phyloP scores from a whole-genome alignment of 192 early-diverging fungal species.

The Coemansia aciculifera region DNA sequence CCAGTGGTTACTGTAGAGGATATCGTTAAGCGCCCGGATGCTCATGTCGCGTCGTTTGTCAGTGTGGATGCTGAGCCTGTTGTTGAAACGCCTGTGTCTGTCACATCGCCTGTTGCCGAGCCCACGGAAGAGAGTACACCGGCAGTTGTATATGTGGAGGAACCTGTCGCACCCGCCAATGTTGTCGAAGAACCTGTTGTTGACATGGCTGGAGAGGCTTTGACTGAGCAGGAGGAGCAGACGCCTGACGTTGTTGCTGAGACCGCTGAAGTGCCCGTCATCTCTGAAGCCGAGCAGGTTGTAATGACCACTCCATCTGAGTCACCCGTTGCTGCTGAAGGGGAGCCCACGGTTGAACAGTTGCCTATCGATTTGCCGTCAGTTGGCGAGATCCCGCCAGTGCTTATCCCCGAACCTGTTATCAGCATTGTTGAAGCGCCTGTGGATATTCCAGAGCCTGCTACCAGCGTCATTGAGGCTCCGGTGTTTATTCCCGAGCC shows the following conservation, averaged over 20 bases:
- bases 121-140: not conserved
- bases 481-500: not conserved
- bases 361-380: not conserved
- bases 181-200: conserved; percentile 5
- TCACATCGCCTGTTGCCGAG: not conserved
- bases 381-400: not conserved
- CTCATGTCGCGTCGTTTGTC: conserved; percentile 8
- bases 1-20: not conserved
- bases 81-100: not conserved
- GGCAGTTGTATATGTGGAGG: not conserved
- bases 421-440: conserved; percentile 10
- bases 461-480: not conserved
- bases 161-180: not conserved
- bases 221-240: not conserved
- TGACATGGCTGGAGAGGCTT: not conserved
- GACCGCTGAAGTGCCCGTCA: not conserved
- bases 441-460: not conserved
- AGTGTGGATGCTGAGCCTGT: not conserved
- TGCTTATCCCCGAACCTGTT: not conserved
- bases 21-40: not conserved
- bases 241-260: not conserved
- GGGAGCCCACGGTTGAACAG: not conserved
- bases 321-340: not conserved
- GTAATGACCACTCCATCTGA: not conserved
- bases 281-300: not conserved